phyloP scores from a whole-genome alignment of 257 asterid species.

The Plectranthus barbatus region DNA sequence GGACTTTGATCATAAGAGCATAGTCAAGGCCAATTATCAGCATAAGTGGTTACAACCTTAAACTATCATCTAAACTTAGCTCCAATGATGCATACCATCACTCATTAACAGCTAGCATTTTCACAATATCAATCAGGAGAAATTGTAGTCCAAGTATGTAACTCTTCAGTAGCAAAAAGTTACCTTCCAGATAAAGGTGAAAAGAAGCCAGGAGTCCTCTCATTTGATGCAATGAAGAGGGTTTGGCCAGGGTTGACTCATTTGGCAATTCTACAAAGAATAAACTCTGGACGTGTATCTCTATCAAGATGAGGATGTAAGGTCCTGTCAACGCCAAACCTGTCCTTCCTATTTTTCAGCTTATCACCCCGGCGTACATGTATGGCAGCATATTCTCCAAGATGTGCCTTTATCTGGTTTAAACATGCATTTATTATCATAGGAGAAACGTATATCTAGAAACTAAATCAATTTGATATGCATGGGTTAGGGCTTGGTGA shows the following conservation, averaged over 20 bases:
- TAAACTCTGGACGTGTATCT: conserved; percentile 86
- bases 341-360: conserved; percentile 80
- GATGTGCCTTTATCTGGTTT: conserved; percentile 64
- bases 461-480: background rate
- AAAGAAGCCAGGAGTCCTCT: conserved; percentile 72
- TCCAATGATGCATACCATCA: no score
- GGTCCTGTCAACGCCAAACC: conserved; percentile 70
- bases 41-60: background rate
- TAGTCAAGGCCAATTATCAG: background rate
- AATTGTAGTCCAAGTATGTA: no score
- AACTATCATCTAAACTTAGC: background rate
- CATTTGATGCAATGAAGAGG: conserved; percentile 87
- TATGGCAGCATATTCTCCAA: conserved; percentile 91
- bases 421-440: background rate
- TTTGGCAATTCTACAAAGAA: conserved; percentile 77
- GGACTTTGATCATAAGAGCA: background rate
- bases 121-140: background rate
- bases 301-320: conserved; percentile 88
- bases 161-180: background rate
- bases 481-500: no score
- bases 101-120: background rate
- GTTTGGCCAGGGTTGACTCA: conserved; percentile 86
- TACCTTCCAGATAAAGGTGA: conserved; percentile 71
- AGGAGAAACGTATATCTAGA: background rate
- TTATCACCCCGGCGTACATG: conserved; percentile 97